These are phyloP conservation scores for Lachnellula occidentalis DNA, from an alignment of 2,329 filamentous ascomycete species.

Conservation along the genomic window DNA sequence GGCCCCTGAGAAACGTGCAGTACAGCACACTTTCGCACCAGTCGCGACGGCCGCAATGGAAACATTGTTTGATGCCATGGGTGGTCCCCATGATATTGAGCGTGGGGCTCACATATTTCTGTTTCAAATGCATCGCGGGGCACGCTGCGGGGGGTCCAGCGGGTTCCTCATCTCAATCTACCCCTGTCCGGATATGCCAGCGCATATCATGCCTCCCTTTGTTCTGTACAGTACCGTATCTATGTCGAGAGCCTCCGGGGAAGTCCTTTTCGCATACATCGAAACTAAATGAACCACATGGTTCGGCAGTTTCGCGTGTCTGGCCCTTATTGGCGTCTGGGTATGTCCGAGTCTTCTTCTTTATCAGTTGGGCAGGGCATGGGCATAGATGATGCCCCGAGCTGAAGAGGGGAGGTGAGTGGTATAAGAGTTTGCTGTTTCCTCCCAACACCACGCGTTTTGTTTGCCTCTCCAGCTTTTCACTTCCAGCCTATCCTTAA, in stretches of 20 bases:
- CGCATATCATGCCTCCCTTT: not conserved
- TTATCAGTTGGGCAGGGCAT: not conserved
- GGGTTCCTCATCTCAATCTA: not conserved
- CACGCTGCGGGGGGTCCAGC: not conserved
- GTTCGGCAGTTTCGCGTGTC: not conserved
- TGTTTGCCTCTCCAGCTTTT: not conserved
- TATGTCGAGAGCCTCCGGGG: not conserved
- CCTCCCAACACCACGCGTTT: not conserved
- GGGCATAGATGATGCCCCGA: not conserved
- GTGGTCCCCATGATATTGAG: not conserved
- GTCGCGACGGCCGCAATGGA: no score
- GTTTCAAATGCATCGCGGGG: not conserved
- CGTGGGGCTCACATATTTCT: not conserved
- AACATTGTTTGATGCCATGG: not conserved
- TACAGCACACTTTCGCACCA: no score
- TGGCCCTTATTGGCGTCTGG: not conserved
- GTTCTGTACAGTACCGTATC: not conserved
- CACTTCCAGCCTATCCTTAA: not conserved
- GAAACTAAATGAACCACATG: not conserved
- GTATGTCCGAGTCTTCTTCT: not conserved
- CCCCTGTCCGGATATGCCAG: not conserved
- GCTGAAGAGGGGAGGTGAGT: not conserved
- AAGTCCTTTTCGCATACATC: not conserved
- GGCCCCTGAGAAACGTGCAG: not conserved
- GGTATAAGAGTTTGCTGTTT: not conserved